These are phyloP conservation scores for Candida gorgasii DNA, from an alignment of 805 yeast genomes.

Conservation along the genomic window DNA sequence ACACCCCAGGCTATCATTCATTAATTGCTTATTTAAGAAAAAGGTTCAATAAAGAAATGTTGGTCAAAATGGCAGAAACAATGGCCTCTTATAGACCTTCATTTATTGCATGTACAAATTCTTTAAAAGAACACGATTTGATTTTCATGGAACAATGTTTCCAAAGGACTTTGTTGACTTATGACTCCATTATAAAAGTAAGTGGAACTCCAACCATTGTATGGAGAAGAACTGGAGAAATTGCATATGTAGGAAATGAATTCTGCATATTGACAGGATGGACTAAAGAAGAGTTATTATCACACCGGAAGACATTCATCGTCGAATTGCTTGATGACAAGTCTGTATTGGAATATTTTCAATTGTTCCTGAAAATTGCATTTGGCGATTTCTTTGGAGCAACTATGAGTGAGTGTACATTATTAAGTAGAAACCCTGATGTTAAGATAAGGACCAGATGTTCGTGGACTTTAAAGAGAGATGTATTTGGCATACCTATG, in stretches of 20 bases:
- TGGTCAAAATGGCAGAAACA: constrained; percentile 80
- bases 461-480: constrained; percentile 91
- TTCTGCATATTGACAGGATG: constrained; percentile 91
- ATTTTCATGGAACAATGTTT: constrained; percentile 96
- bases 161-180: constrained; percentile 87
- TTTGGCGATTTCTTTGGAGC: constrained; percentile 87
- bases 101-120: constrained; percentile 88
- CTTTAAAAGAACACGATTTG: constrained; percentile 85
- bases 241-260: constrained; percentile 93
- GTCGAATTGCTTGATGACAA: constrained; percentile 85
- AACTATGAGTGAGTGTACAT: constrained; percentile 83
- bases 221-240: constrained; percentile 95
- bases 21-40: constrained; percentile 70
- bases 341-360: constrained; percentile 85
- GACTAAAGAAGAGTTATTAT: constrained; percentile 67
- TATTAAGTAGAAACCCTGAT: constrained; percentile 56
- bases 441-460: constrained; percentile 73
- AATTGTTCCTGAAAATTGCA: constrained; percentile 79
- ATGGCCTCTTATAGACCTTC: constrained; percentile 92
- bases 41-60: constrained; percentile 66
- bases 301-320: constrained; percentile 65
- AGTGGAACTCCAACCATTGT: constrained; percentile 94
- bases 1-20: constrained; percentile 88
- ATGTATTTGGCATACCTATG: constrained; percentile 95
- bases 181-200: constrained; percentile 77